Conservation (phyloP, 192 early-diverging fungal species). For the Diversispora eburnea region DNA sequence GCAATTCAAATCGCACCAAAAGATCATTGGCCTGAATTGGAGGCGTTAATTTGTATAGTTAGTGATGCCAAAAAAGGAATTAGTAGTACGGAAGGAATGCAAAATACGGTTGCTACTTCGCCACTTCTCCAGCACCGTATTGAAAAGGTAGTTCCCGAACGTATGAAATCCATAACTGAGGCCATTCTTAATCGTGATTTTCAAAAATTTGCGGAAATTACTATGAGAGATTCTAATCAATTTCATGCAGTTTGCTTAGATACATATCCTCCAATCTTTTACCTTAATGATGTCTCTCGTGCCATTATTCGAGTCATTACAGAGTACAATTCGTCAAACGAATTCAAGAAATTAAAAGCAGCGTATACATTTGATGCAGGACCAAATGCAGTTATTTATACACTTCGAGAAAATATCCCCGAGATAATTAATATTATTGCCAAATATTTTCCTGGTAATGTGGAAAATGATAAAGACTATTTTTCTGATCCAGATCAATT, state of each 20-base stretch:
- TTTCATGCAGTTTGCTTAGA: slow-evolving; percentile 99
- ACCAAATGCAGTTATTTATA: slow-evolving; percentile 97
- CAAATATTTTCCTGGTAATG: slow-evolving; percentile 75
- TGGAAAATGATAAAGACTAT: slow-evolving; percentile 35
- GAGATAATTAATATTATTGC: slow-evolving; percentile 84
- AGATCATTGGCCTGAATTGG: slow-evolving; percentile 93
- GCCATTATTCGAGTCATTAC: slow-evolving; percentile 81
- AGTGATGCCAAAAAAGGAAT: slow-evolving; percentile 89
- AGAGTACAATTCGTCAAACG: slow-evolving; percentile 59
- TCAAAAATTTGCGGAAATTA: slow-evolving; percentile 86
- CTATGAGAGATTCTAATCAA: slow-evolving; percentile 98
- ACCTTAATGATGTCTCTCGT: slow-evolving; percentile 93
- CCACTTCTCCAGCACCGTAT: slow-evolving; percentile 81
- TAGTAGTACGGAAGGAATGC: slow-evolving; percentile 95
- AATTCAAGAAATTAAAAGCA: slow-evolving; percentile 59
- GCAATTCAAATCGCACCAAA: slow-evolving; percentile 91
- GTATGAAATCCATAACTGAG: slow-evolving; percentile 86
- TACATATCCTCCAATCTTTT: slow-evolving; percentile 97
- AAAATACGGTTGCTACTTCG: slow-evolving; percentile 91
- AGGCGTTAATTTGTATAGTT: slow-evolving; percentile 92
- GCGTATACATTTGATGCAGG: slow-evolving; percentile 99
- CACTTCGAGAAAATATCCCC: slow-evolving; percentile 71
- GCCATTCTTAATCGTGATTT: slow-evolving; percentile 86
- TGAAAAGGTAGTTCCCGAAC: slow-evolving; percentile 76
- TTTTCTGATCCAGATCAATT: slow-evolving; percentile 55